Evolutionary conservation across 2,329 filamentous ascomycete genomes (phyloP), one percentile per base, ranked within the genome.

Genomic region (Diaporthe sp.): DNA sequence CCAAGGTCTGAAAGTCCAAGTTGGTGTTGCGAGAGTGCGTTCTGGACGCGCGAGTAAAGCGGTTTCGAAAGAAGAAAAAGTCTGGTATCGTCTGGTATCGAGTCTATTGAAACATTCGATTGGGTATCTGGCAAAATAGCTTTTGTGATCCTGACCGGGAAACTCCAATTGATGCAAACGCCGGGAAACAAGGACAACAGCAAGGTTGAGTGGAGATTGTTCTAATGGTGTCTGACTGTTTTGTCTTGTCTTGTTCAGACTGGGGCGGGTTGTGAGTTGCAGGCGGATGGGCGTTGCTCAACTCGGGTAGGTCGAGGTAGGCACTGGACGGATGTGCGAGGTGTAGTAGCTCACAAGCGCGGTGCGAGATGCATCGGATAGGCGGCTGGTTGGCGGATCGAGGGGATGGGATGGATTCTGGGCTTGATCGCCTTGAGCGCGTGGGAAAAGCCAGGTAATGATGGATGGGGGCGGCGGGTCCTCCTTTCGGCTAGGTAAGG

Each of bases 151-250:
- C 78, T 76, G 78, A 60, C 45, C 58, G 70, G 69, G 76, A 77
- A 77, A 78, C 77, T 79, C 80, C 77, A 77, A 74, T 76, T 74
- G 69, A 77, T 72, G 76, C 74, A 74, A 77, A 77, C 74, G 76
- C 72, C 74, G 71, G 70, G 76, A 73, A 76, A 75, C 61, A 74
- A 73, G 74, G 25, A 72, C 67, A 78, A 78, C 76, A 77, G 77
- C 77, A 80, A 77, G 78, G 77, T 76, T 82, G 81, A 80, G 81
- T 82, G 81, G 81, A 80, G 80, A 81, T 79, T 78, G 74, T 61
- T 76, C 74, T 61, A 71, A 40, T 42, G n/a, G 28, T 28, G 19
- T 72, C 40, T 47, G 42, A 19, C 6, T 54, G 4, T n/a, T n/a
- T n/a, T 47, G 66, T 42, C n/a, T 54, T 40, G 38, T 52, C 22